Evolutionary conservation across 768 basidiomycete species (phyloP).

Genomic region (Russula olivacea): DNA sequence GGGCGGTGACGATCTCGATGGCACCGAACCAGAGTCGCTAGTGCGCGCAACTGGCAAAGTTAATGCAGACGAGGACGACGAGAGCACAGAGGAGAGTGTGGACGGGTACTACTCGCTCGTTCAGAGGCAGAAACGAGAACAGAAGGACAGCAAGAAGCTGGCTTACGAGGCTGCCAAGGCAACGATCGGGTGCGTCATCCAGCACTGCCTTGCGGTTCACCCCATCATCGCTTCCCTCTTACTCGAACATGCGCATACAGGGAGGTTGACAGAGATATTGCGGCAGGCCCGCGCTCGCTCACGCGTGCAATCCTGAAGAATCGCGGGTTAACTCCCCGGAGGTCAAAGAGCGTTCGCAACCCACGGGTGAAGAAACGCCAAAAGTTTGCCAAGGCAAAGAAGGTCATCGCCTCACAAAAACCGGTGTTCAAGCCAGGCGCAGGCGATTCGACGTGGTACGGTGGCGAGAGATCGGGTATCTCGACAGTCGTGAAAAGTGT

Average conservation of each 20-base stretch:
- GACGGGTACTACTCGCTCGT: slow-evolving; percentile 92
- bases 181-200: slow-evolving; percentile 47
- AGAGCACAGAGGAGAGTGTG: slow-evolving; percentile 38
- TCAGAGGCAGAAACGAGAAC: slow-evolving; percentile 61
- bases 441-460: slow-evolving; percentile 65
- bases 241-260: slow-evolving; percentile 25
- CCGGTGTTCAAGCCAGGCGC: slow-evolving; percentile 90
- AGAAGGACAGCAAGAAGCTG: slow-evolving; percentile 73
- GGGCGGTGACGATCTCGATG: slow-evolving; percentile 66
- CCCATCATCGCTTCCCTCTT: neutral
- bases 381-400: slow-evolving; percentile 92
- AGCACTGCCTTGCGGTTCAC: neutral
- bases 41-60: slow-evolving; percentile 29
- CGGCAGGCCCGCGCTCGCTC: slow-evolving; percentile 75
- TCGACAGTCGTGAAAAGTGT: slow-evolving; percentile 85
- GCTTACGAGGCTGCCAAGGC: slow-evolving; percentile 67
- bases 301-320: slow-evolving; percentile 91
- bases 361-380: slow-evolving; percentile 96
- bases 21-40: slow-evolving; percentile 42
- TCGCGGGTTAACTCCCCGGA: slow-evolving; percentile 86
- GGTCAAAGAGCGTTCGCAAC: slow-evolving; percentile 88
- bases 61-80: slow-evolving; percentile 37
- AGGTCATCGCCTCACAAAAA: slow-evolving; percentile 82
- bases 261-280: slow-evolving; percentile 35
- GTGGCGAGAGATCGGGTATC: slow-evolving; percentile 91